These are phyloP conservation scores for Backusella luteola DNA, from an alignment of 192 early-diverging fungal species.

Conservation along the genomic window DNA sequence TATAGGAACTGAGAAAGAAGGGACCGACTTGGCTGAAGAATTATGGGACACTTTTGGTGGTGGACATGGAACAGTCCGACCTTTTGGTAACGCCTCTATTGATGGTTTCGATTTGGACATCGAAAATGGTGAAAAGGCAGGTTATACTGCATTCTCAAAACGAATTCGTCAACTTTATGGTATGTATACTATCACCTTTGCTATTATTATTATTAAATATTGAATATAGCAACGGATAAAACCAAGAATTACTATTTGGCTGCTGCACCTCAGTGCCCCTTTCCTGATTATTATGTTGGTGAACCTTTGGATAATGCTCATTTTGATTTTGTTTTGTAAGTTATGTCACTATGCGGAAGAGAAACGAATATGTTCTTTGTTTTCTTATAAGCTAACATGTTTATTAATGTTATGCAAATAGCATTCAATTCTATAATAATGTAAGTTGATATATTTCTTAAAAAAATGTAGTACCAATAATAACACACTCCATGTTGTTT, in stretches of 20 bases:
- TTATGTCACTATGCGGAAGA: background rate
- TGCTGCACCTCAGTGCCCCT: conserved; percentile 72
- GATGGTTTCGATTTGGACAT: conserved; percentile 56
- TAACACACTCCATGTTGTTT: background rate
- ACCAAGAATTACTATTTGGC: conserved; percentile 56
- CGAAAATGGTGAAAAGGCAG: conserved; percentile 57
- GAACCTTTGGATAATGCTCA: conserved; percentile 55
- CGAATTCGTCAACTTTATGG: conserved; percentile 54
- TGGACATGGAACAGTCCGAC: conserved; percentile 55
- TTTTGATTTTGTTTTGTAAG: conserved; percentile 58
- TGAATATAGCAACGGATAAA: conserved; percentile 41
- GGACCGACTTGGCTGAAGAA: conserved; percentile 56
- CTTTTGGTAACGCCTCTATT: conserved; percentile 65
- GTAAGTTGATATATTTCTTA: background rate
- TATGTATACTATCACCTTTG: background rate
- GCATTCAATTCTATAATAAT: conserved; percentile 81
- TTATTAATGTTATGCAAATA: background rate
- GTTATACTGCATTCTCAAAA: conserved; percentile 58
- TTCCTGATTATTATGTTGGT: conserved; percentile 66
- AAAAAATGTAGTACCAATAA: background rate
- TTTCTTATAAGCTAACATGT: background rate
- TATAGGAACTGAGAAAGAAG: conserved; percentile 52
- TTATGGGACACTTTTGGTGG: conserved; percentile 78
- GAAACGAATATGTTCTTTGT: background rate
- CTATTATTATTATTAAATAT: conserved; percentile 46